These are phyloP conservation scores for Mallotus nudiflorus DNA, from an alignment of 345 rosid species.

Conservation along the genomic window DNA sequence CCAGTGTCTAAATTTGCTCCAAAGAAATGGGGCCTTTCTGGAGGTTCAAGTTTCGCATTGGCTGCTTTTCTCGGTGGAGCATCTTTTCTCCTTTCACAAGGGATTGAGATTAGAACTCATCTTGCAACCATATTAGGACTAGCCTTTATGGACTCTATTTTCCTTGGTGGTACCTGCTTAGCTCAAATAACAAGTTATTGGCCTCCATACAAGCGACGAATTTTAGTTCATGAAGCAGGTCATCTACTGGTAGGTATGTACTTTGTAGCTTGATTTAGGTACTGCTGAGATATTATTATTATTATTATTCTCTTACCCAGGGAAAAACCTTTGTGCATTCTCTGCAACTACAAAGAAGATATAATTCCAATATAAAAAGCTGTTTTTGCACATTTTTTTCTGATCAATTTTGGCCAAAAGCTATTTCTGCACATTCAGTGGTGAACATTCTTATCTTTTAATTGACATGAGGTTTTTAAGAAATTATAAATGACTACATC, in stretches of 20 bases:
- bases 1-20: conserved; percentile 73
- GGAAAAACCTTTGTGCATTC: neutral
- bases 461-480: neutral
- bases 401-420: no score
- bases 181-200: conserved; percentile 87
- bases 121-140: conserved; percentile 66
- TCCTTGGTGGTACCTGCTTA: conserved; percentile 84
- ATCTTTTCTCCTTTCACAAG: conserved; percentile 68
- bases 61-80: conserved; percentile 63
- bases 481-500: neutral
- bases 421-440: neutral
- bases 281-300: neutral
- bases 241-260: conserved; percentile 75
- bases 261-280: conserved; percentile 5
- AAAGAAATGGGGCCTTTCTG: conserved; percentile 83
- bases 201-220: conserved; percentile 86
- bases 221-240: conserved; percentile 95
- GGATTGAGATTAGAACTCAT: conserved; percentile 73
- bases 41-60: conserved; percentile 57
- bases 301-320: neutral
- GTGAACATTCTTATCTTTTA: neutral
- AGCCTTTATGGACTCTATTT: conserved; percentile 63
- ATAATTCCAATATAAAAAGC: neutral
- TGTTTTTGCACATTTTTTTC: no score
- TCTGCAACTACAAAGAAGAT: neutral